Evolutionary conservation across 148 eudicot species (phyloP).

Genomic region (Nepenthes gracilis): DNA sequence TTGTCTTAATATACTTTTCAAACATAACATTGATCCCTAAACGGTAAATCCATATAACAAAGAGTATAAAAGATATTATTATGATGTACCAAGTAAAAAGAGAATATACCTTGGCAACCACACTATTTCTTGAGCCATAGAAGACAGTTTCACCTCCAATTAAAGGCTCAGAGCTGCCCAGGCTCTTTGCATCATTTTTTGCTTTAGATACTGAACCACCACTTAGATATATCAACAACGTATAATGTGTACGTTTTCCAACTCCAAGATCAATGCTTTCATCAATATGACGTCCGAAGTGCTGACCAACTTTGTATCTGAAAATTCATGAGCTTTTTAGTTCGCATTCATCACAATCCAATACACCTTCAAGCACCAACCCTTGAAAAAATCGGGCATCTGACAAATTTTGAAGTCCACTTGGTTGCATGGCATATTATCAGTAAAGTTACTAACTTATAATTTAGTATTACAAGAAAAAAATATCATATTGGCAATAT

Average conservation of each 20-base stretch:
- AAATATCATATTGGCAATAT: too few relatives aligned
- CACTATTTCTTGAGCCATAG: slow-evolving; percentile 61
- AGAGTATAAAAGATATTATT: neutral
- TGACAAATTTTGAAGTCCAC: too few relatives aligned
- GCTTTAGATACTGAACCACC: slow-evolving; percentile 46
- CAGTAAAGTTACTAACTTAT: too few relatives aligned
- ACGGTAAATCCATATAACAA: neutral
- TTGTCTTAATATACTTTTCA: neutral
- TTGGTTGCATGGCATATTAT: too few relatives aligned
- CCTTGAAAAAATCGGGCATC: too few relatives aligned
- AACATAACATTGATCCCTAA: neutral
- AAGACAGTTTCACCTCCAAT: slow-evolving; percentile 98
- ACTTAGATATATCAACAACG: slow-evolving; percentile 77
- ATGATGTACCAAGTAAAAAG: neutral
- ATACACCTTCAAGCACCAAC: too few relatives aligned
- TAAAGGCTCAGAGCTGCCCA: slow-evolving; percentile 36
- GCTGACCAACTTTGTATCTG: slow-evolving; percentile 85
- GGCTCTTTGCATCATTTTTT: slow-evolving; percentile 28
- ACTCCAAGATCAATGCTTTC: slow-evolving; percentile 82
- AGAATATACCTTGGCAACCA: slow-evolving; percentile 71
- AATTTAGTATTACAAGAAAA: too few relatives aligned
- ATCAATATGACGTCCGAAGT: slow-evolving; percentile 90
- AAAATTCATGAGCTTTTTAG: neutral
- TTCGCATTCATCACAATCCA: neutral
- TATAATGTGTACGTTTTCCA: slow-evolving; percentile 65